Conservation (phyloP, 441 rosid species). For the Adansonia gregorii region DNA sequence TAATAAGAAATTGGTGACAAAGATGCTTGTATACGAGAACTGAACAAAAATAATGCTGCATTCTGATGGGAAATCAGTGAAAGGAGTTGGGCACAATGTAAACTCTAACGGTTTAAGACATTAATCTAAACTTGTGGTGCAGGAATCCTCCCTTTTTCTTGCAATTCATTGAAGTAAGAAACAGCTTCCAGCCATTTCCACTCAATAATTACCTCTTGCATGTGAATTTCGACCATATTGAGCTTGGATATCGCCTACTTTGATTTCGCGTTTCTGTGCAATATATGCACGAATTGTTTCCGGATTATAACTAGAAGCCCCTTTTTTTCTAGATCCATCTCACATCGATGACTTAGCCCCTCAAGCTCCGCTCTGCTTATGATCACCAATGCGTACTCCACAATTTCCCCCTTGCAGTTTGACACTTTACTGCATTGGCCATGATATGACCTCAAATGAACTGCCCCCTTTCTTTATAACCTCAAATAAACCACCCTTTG, state of each 20-base stretch:
- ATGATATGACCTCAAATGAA: conserved; percentile 13
- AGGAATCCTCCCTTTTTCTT: conserved; percentile 5
- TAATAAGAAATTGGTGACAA: not conserved
- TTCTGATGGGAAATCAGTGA: not conserved
- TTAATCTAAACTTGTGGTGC: not conserved
- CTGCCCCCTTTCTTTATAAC: not conserved
- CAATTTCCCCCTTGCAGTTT: not conserved
- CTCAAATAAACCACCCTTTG: not conserved
- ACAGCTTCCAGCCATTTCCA: not conserved
- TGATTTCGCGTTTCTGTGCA: no score
- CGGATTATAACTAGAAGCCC: no score
- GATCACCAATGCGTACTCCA: not conserved
- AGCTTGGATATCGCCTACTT: not conserved
- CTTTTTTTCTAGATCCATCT: no score
- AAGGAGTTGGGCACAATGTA: not conserved
- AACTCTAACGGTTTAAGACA: not conserved
- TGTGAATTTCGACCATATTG: not conserved
- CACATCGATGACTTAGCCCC: no score
- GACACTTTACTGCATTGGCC: not conserved
- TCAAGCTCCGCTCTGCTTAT: not conserved
- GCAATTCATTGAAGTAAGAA: not conserved
- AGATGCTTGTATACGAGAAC: not conserved
- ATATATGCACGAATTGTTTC: no score
- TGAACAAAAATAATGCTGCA: conserved; percentile 1
- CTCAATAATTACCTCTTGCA: not conserved